Percentiles rank a stretch among this genome's conserved stretches.
Evolutionary conservation across 352 stramenopile genomes (phyloP).

Genomic region (Phytophthora rubi): DNA sequence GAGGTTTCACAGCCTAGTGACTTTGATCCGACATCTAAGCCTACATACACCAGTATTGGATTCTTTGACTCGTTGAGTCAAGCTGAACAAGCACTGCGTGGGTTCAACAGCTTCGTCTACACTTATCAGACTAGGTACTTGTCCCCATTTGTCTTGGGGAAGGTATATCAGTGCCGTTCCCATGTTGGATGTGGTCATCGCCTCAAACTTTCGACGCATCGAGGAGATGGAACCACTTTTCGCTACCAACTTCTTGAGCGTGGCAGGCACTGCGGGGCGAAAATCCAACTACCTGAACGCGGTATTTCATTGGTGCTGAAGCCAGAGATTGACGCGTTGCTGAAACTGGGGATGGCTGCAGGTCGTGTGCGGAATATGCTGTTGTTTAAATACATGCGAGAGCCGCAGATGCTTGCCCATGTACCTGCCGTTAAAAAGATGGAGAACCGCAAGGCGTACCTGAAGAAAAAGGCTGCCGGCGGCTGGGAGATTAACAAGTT

Average conservation of each 20-base stretch:
- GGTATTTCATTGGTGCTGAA: neutral
- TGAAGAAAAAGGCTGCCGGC: neutral
- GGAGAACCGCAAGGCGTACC: neutral
- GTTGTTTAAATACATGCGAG: neutral
- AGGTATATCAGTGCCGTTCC: constrained; percentile 13
- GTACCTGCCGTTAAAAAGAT: neutral
- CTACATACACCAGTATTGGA: neutral
- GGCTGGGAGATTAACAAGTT: constrained; percentile 1
- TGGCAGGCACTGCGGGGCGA: neutral
- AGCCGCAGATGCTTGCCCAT: neutral
- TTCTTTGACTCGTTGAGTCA: constrained; percentile 2
- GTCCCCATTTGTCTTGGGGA: neutral
- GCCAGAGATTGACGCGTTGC: neutral
- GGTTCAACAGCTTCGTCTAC: constrained; percentile 15
- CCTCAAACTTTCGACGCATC: constrained; percentile 3
- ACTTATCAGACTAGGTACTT: constrained; percentile 11
- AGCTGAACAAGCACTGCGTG: constrained; percentile 2
- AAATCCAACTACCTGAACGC: neutral
- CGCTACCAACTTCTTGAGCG: constrained; percentile 8
- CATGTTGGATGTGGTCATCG: neutral
- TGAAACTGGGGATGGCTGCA: neutral
- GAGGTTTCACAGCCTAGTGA: too few relatives aligned
- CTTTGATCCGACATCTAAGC: too few relatives aligned
- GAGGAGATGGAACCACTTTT: neutral
- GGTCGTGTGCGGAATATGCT: constrained; percentile 4